phyloP scores from a whole-genome alignment of 495 filamentous ascomycete species.

The Annulohypoxylon nitens region DNA sequence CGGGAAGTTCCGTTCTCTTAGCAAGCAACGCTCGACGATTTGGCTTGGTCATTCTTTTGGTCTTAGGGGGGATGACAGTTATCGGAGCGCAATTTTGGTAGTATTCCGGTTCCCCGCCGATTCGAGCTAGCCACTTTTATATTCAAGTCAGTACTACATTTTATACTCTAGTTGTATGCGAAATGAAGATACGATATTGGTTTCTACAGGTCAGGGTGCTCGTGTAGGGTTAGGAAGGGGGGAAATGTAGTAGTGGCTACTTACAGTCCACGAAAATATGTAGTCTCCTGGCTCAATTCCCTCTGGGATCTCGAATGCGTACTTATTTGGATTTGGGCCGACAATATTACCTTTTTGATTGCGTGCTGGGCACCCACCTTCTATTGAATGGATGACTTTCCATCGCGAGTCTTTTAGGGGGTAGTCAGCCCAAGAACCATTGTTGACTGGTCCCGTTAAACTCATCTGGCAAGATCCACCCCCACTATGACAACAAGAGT shows the following conservation, averaged over 20 bases:
- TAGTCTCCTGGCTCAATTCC: constrained; percentile 69
- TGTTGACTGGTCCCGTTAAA: constrained; percentile 63
- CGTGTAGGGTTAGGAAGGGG: background rate
- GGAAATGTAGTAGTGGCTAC: background rate
- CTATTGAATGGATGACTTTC: constrained; percentile 86
- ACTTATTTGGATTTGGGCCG: constrained; percentile 51
- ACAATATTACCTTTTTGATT: constrained; percentile 58
- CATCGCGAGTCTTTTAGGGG: constrained; percentile 69
- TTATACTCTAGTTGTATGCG: background rate
- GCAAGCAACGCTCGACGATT: constrained; percentile 20
- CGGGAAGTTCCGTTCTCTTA: constrained; percentile 24
- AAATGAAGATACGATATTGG: background rate
- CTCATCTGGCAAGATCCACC: constrained; percentile 90
- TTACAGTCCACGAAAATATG: constrained; percentile 76
- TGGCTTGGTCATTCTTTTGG: constrained; percentile 17
- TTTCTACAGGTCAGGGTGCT: background rate
- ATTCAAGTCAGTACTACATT: constrained; percentile 20
- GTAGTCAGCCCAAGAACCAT: constrained; percentile 66
- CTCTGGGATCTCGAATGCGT: constrained; percentile 70
- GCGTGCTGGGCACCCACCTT: constrained; percentile 79
- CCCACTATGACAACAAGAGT: constrained; percentile 50
- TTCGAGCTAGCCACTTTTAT: constrained; percentile 41
- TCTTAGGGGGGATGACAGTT: constrained; percentile 59
- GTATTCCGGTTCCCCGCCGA: constrained; percentile 56
- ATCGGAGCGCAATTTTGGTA: constrained; percentile 93